Base-by-base conservation (phyloP, 768 basidiomycete species). In the Kwoniella heveanensis region DNA sequence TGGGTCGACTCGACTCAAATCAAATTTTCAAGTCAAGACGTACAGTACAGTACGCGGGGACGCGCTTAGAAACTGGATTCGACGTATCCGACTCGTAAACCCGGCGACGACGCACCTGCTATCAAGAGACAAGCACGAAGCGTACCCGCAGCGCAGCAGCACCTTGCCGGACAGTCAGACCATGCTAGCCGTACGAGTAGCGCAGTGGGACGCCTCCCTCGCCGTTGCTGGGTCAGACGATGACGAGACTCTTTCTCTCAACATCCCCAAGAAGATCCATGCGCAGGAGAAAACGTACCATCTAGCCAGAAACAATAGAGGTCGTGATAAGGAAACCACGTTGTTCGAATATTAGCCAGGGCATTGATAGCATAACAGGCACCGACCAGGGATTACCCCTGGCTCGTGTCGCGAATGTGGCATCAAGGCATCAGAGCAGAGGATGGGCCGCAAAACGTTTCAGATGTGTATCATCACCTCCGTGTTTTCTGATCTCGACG, bases 381-480 rank as follows among this genome's bases (percentile, higher is more conserved):
- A 44, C 39, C 8, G 15, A 44, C 17, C 17, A 44, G 39, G 39
- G 39, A 44, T 44, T 44, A 44, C 39, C 39, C 39, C 39, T 44
- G 17, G 39, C 39, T 44, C 10, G 3, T 44, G 10, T 10, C 3
- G 19, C 39, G 15, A 44, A 44, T 44, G 39, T 44, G 39, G 39
- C 39, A 44, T 44, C 8, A n/a, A 44, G 9, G 39, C 39, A 44
- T 44, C 10, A 44, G 39, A 44, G 39, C 39, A 44, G 39, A 44
- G 39, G 39, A 3, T 7, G 39, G 15, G 4, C 8, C 6, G 39
- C 39, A 44, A 44, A 44, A 44, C 39, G 39, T 44, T 44, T 44
- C 39, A 44, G 39, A 44, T 44, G 6, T 44, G 39, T 44, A 44
- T 44, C 39, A 44, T 44, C 39, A 44, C 39, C 39, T 44, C 39